Percentiles rank a stretch among this genome's conserved stretches.
Conservation (phyloP, 371 early-diverging fungal species). For the Mucor racemosus region DNA sequence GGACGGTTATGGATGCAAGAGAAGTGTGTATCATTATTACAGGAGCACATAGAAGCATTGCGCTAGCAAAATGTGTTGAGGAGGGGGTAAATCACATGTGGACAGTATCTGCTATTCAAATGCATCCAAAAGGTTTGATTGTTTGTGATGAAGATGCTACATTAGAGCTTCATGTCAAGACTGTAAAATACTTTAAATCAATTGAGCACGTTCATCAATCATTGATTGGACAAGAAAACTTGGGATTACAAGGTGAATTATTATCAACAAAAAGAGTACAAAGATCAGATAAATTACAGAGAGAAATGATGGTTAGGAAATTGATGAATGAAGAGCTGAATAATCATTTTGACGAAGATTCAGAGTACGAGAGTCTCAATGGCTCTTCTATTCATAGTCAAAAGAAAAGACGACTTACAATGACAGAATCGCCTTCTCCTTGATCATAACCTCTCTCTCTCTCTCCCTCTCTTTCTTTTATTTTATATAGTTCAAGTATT, state of each 20-base stretch:
- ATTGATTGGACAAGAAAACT: slow-evolving; percentile 78
- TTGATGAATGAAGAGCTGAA: slow-evolving; percentile 18
- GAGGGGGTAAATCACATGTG: slow-evolving; percentile 91
- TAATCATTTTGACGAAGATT: slow-evolving; percentile 22
- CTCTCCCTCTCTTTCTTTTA: background rate
- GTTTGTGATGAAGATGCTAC: slow-evolving; percentile 93
- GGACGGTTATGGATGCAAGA: slow-evolving; percentile 86
- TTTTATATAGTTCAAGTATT: too few relatives aligned
- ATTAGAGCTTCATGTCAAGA: slow-evolving; percentile 82
- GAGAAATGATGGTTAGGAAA: slow-evolving; percentile 30
- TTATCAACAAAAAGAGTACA: slow-evolving; percentile 26
- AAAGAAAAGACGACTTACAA: slow-evolving; percentile 24
- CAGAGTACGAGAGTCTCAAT: background rate
- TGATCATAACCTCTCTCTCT: slow-evolving; percentile 3
- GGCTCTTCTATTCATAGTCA: slow-evolving; percentile 5
- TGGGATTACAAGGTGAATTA: slow-evolving; percentile 73
- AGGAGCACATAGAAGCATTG: slow-evolving; percentile 79
- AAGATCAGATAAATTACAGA: slow-evolving; percentile 18
- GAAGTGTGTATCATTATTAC: slow-evolving; percentile 88
- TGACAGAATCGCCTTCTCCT: slow-evolving; percentile 16
- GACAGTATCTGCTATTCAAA: slow-evolving; percentile 90
- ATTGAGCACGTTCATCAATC: slow-evolving; percentile 80
- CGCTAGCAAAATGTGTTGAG: slow-evolving; percentile 86
- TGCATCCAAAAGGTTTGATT: slow-evolving; percentile 87
- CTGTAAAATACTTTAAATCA: slow-evolving; percentile 48